Percentiles rank a stretch among this genome's conserved stretches.
Evolutionary conservation across 108 stramenopile species (phyloP).

Genomic region (Schizochytrium sp.): DNA sequence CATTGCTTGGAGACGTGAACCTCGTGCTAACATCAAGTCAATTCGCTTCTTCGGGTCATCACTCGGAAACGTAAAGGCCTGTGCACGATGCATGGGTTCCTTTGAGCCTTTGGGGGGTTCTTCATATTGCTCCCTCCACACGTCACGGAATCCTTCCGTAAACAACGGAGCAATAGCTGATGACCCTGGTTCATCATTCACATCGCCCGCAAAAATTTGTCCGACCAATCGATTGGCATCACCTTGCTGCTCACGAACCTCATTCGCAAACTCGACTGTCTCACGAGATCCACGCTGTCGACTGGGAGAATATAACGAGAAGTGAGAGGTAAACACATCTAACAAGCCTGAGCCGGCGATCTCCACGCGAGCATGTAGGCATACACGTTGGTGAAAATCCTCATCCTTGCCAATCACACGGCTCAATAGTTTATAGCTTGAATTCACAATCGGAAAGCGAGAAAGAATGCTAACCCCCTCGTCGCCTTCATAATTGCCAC

Average conservation of each 20-base stretch:
- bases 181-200: slow-evolving; percentile 39
- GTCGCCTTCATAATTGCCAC: not conserved
- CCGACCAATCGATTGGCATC: not conserved
- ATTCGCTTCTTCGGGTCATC: slow-evolving; percentile 43
- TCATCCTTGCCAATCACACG: not conserved
- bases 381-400: slow-evolving; percentile 48
- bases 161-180: not conserved
- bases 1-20: not conserved
- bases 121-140: not conserved
- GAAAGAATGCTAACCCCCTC: slow-evolving; percentile 57
- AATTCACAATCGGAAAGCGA: not conserved
- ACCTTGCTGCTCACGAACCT: not conserved
- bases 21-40: slow-evolving; percentile 18
- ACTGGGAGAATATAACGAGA: not conserved
- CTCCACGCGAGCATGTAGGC: slow-evolving; percentile 11
- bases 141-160: not conserved
- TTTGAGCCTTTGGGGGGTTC: not conserved
- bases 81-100: not conserved
- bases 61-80: slow-evolving; percentile 26
- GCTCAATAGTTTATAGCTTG: slow-evolving; percentile 28
- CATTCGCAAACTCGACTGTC: not conserved
- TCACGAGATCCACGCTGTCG: not conserved
- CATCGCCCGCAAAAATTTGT: slow-evolving; percentile 38
- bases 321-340: slow-evolving; percentile 13
- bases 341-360: not conserved